Evolutionary conservation across 805 yeast species (phyloP).

Genomic region (Brettanomyces naardenensis): DNA sequence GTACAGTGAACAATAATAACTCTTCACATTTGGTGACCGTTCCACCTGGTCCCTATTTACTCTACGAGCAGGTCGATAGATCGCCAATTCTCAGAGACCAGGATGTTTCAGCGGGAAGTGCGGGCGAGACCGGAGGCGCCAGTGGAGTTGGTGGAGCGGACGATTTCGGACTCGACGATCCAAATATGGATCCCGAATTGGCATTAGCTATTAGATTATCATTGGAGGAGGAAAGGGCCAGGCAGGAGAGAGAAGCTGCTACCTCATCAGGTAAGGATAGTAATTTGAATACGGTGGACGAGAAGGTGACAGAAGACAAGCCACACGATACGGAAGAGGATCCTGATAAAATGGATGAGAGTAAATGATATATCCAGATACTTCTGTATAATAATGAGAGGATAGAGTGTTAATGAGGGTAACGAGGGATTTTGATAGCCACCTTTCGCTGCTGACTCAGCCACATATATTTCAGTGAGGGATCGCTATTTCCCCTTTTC

Average conservation of each 20-base stretch:
- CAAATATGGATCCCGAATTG: conserved; percentile 92
- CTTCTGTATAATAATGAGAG: too few species aligned
- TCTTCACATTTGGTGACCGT: conserved; percentile 77
- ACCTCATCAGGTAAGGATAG: conserved; percentile 1
- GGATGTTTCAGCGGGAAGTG: conserved; percentile 37
- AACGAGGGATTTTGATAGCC: too few species aligned
- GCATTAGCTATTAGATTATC: conserved; percentile 94
- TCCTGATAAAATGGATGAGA: conserved; percentile 7
- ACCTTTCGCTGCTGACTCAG: too few species aligned
- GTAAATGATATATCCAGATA: too few species aligned
- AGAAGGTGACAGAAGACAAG: conserved; percentile 10
- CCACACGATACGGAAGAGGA: conserved; percentile 8
- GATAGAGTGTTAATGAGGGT: not conserved
- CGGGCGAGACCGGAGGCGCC: conserved; percentile 33
- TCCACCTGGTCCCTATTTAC: conserved; percentile 79
- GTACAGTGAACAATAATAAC: conserved; percentile 66
- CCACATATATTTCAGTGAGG: too few species aligned
- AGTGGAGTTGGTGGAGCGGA: conserved; percentile 30
- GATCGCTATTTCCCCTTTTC: too few species aligned
- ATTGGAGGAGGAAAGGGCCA: conserved; percentile 85
- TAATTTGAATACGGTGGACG: conserved; percentile 2
- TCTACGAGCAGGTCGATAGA: conserved; percentile 73
- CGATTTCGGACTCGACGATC: conserved; percentile 67
- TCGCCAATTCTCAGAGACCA: conserved; percentile 69
- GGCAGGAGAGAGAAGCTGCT: conserved; percentile 62